Percentiles rank a stretch among this genome's conserved stretches.
Evolutionary conservation across 1,284 basidiomycete species (phyloP).

Genomic region (Takashimella tepidaria): DNA sequence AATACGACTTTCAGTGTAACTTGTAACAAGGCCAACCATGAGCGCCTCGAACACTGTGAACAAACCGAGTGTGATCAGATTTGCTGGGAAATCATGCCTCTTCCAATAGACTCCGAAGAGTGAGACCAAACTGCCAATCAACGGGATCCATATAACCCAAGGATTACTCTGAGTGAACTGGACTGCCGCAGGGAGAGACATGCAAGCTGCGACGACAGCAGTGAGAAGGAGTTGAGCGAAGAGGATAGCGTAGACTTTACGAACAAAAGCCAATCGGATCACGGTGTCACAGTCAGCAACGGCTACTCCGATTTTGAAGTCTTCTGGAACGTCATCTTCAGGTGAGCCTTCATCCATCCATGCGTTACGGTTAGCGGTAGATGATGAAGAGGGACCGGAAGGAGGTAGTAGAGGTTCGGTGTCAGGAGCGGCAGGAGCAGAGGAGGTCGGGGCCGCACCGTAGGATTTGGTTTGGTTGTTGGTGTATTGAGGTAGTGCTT

Average conservation of each 20-base stretch:
- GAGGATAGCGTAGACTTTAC: constrained; percentile 46
- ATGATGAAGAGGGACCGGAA: background rate
- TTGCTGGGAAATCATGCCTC: constrained; percentile 48
- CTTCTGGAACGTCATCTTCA: constrained; percentile 42
- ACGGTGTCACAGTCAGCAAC: constrained; percentile 46
- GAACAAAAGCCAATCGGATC: constrained; percentile 46
- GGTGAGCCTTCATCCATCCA: constrained; percentile 39
- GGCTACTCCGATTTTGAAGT: constrained; percentile 46
- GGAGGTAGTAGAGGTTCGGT: constrained; percentile 29
- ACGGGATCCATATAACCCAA: constrained; percentile 45
- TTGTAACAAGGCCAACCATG: constrained; percentile 48
- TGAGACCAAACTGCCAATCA: constrained; percentile 43
- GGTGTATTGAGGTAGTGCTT: constrained; percentile 32
- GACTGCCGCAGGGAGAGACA: constrained; percentile 29
- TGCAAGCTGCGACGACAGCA: constrained; percentile 24
- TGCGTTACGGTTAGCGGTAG: constrained; percentile 19
- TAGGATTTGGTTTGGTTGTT: constrained; percentile 24
- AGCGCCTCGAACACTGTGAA: constrained; percentile 51
- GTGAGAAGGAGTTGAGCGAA: constrained; percentile 43
- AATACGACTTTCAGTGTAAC: constrained; percentile 43
- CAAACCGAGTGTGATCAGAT: constrained; percentile 51
- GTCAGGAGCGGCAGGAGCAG: constrained; percentile 15
- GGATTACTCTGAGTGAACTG: constrained; percentile 39
- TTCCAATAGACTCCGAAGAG: constrained; percentile 46
- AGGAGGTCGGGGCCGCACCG: constrained; percentile 21